Conservation (phyloP, 2,329 filamentous ascomycete genomes). For the Calonectria pteridis region DNA sequence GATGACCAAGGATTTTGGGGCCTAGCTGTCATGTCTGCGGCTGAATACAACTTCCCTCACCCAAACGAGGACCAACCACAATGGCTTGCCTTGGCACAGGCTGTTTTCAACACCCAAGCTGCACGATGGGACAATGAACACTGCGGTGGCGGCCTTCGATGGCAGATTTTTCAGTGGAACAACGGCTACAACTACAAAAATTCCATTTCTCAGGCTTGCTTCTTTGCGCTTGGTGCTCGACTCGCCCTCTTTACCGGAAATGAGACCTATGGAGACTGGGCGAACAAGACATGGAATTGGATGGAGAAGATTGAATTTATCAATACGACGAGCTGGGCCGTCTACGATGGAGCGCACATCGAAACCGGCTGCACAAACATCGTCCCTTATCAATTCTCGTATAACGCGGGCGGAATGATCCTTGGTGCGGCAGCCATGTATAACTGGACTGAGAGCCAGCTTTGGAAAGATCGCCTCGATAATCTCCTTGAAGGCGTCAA, state of each 20-base stretch:
- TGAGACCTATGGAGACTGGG: slow-evolving; percentile 82
- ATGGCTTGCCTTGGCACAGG: slow-evolving; percentile 81
- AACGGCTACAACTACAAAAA: slow-evolving; percentile 85
- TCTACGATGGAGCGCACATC: slow-evolving; percentile 73
- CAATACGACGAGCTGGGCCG: slow-evolving; percentile 64
- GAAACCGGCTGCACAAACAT: slow-evolving; percentile 68
- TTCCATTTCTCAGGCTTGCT: slow-evolving; percentile 72
- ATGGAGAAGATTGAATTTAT: slow-evolving; percentile 69
- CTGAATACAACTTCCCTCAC: slow-evolving; percentile 76
- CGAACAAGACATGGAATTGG: slow-evolving; percentile 80
- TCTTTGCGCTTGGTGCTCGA: slow-evolving; percentile 74
- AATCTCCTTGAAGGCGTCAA: slow-evolving; percentile 66
- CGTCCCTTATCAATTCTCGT: slow-evolving; percentile 75
- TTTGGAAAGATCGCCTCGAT: slow-evolving; percentile 71
- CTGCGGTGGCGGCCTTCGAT: slow-evolving; percentile 82
- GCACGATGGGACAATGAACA: slow-evolving; percentile 76
- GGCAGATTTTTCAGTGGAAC: slow-evolving; percentile 90
- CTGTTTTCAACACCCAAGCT: slow-evolving; percentile 84
- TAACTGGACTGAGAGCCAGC: slow-evolving; percentile 66
- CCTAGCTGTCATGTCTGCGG: slow-evolving; percentile 76
- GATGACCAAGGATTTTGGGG: slow-evolving; percentile 84
- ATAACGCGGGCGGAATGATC: slow-evolving; percentile 76
- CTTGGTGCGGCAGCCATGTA: slow-evolving; percentile 77
- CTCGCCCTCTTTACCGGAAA: slow-evolving; percentile 84
- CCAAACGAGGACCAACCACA: slow-evolving; percentile 68